Percentiles rank a stretch among this genome's conserved stretches.
Conservation (phyloP, 495 filamentous ascomycete genomes). For the Jackrogersella multiformis region DNA sequence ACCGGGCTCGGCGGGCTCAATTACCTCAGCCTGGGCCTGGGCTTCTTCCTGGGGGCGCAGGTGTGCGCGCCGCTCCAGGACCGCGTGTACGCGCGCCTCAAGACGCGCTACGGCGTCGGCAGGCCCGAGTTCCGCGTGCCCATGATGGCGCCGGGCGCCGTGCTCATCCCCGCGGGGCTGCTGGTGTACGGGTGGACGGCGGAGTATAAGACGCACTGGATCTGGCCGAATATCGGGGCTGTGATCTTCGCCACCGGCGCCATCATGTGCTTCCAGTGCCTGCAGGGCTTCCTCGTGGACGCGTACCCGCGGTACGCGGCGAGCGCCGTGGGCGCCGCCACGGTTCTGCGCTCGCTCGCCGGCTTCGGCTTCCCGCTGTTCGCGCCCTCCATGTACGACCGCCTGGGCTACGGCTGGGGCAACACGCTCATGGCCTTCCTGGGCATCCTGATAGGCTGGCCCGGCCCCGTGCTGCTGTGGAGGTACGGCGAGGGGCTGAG, state of each 20-base stretch:
- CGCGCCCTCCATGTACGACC: slow-evolving; percentile 69
- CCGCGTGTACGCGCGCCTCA: slow-evolving; percentile 68
- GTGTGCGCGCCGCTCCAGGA: slow-evolving; percentile 71
- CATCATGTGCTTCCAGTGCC: slow-evolving; percentile 74
- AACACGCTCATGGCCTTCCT: slow-evolving; percentile 64
- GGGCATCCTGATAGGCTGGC: slow-evolving; percentile 58
- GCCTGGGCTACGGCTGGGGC: slow-evolving; percentile 65
- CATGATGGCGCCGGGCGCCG: slow-evolving; percentile 62
- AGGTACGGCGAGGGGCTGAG: slow-evolving; percentile 56
- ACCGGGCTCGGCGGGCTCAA: slow-evolving; percentile 71
- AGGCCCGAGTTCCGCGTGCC: slow-evolving; percentile 75
- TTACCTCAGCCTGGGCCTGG: slow-evolving; percentile 73
- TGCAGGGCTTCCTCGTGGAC: slow-evolving; percentile 82
- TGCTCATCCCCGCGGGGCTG: slow-evolving; percentile 70
- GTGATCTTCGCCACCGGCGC: slow-evolving; percentile 65
- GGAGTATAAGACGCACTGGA: slow-evolving; percentile 71
- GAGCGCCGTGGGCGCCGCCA: slow-evolving; percentile 72
- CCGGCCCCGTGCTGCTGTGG: slow-evolving; percentile 63
- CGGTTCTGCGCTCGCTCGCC: slow-evolving; percentile 71
- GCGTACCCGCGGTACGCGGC: slow-evolving; percentile 78
- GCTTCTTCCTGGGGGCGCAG: slow-evolving; percentile 73
- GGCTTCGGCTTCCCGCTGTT: slow-evolving; percentile 85
- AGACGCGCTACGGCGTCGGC: slow-evolving; percentile 62
- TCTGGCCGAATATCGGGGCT: slow-evolving; percentile 75
- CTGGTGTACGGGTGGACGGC: slow-evolving; percentile 80